A percentile compares a stretch with the other conserved stretches of the same genome.
These are phyloP conservation scores for Fraxinus ornus DNA, from an alignment of 305 asterid genomes.

Conservation along the genomic window DNA sequence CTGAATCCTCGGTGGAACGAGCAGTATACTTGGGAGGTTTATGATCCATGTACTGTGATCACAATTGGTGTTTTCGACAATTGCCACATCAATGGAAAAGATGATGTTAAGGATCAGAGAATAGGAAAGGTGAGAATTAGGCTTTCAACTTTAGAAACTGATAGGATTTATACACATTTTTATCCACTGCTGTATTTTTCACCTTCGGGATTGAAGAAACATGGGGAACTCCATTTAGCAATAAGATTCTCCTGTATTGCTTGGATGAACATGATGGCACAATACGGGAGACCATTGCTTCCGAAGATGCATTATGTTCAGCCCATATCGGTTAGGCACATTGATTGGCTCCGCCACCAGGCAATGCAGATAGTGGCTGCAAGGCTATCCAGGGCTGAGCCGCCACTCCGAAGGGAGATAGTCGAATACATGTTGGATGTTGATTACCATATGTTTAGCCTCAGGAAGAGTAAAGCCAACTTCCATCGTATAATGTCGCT, in stretches of 20 bases:
- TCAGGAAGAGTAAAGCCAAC: slow-evolving; percentile 86
- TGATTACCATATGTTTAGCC: slow-evolving; percentile 74
- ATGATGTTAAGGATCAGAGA: slow-evolving; percentile 61
- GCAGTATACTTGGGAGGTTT: slow-evolving; percentile 93
- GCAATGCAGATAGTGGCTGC: slow-evolving; percentile 63
- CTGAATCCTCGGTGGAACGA: slow-evolving; percentile 84
- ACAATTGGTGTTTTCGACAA: slow-evolving; percentile 89
- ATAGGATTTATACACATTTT: slow-evolving; percentile 67
- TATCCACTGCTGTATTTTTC: slow-evolving; percentile 71
- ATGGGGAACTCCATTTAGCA: slow-evolving; percentile 85
- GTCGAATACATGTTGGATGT: slow-evolving; percentile 87
- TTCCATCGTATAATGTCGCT: slow-evolving; percentile 70
- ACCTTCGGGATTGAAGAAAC: slow-evolving; percentile 73
- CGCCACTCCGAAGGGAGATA: slow-evolving; percentile 65
- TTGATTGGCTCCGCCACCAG: slow-evolving; percentile 77
- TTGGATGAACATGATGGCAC: slow-evolving; percentile 75
- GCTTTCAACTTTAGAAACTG: slow-evolving; percentile 75
- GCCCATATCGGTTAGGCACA: slow-evolving; percentile 74
- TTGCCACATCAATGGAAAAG: slow-evolving; percentile 61
- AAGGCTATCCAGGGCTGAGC: slow-evolving; percentile 71
- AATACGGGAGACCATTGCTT: slow-evolving; percentile 75
- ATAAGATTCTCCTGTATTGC: slow-evolving; percentile 84
- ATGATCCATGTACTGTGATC: slow-evolving; percentile 77
- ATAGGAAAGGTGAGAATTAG: slow-evolving; percentile 88
- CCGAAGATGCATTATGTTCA: slow-evolving; percentile 82